Conservation (phyloP, 1,284 basidiomycete genomes). For the Xanthoconium separans region DNA sequence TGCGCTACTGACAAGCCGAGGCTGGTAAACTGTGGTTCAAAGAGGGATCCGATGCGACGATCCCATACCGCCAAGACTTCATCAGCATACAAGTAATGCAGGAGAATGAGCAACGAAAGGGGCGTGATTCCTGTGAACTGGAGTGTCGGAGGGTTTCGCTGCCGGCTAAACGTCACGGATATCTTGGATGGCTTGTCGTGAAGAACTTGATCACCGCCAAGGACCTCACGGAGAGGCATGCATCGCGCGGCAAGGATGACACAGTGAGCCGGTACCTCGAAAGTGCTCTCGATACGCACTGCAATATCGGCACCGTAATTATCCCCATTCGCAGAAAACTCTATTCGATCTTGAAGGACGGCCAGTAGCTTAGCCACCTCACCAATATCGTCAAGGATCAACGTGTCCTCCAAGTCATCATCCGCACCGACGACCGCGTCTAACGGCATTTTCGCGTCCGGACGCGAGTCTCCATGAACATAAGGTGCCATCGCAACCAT, state of each 20-base stretch:
- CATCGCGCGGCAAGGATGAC: constrained; percentile 67
- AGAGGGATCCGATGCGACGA: constrained; percentile 56
- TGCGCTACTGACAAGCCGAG: constrained; percentile 43
- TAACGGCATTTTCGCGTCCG: neutral
- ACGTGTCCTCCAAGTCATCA: constrained; percentile 43
- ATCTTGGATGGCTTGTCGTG: constrained; percentile 36
- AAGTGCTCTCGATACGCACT: constrained; percentile 41
- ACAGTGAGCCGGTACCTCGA: constrained; percentile 64
- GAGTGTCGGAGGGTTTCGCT: constrained; percentile 28
- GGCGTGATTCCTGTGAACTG: constrained; percentile 54
- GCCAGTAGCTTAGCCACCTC: constrained; percentile 43
- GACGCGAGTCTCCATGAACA: constrained; percentile 7
- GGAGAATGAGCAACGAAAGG: constrained; percentile 72
- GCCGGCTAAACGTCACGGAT: constrained; percentile 28
- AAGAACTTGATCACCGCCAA: constrained; percentile 36
- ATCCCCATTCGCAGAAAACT: constrained; percentile 35
- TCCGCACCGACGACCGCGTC: constrained; percentile 24
- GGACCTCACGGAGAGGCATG: constrained; percentile 43
- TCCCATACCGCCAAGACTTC: constrained; percentile 86
- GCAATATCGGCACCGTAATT: constrained; percentile 61
- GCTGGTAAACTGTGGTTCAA: constrained; percentile 44
- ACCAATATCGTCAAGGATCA: constrained; percentile 50
- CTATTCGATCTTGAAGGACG: constrained; percentile 34
- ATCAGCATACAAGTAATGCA: constrained; percentile 90
- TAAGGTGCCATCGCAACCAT: constrained; percentile 66